Evolutionary conservation across 495 filamentous ascomycete species (phyloP).

Genomic region (Podospora bellae-mahoneyi): DNA sequence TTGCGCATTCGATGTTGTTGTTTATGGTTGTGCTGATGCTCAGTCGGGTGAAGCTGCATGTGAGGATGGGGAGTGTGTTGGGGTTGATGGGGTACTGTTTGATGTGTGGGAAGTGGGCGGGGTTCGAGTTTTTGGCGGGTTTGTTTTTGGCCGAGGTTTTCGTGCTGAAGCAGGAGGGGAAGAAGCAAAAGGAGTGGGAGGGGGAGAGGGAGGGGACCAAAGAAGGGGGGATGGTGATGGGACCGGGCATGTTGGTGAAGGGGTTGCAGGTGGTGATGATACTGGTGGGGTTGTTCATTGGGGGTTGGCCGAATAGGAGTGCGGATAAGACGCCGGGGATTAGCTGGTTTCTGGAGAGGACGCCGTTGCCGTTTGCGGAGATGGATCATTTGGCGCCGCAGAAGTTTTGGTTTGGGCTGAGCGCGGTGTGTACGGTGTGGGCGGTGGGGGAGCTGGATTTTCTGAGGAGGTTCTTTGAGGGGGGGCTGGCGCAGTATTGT

Average conservation of each 20-base stretch:
- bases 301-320: slow-evolving; percentile 42
- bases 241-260: slow-evolving; percentile 13
- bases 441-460: slow-evolving; percentile 50
- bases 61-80: slow-evolving; percentile 47
- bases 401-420: slow-evolving; percentile 55
- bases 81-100: slow-evolving; percentile 54
- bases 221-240: slow-evolving; percentile 7
- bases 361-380: slow-evolving; percentile 35
- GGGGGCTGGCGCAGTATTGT: slow-evolving; percentile 57
- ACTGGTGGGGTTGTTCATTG: slow-evolving; percentile 41
- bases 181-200: slow-evolving; percentile 22
- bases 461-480: slow-evolving; percentile 54
- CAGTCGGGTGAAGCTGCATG: slow-evolving; percentile 44
- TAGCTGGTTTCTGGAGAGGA: slow-evolving; percentile 30
- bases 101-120: slow-evolving; percentile 56
- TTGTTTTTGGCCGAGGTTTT: slow-evolving; percentile 59
- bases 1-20: slow-evolving; percentile 59
- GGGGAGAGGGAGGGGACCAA: slow-evolving; percentile 8
- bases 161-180: slow-evolving; percentile 29
- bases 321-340: slow-evolving; percentile 39
- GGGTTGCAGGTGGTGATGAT: slow-evolving; percentile 29
- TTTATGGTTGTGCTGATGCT: slow-evolving; percentile 57
- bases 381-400: slow-evolving; percentile 37
- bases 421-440: slow-evolving; percentile 54
- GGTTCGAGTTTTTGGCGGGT: slow-evolving; percentile 57